phyloP scores from a whole-genome alignment of 106 monocot species.

The Dendrobium catenatum region DNA sequence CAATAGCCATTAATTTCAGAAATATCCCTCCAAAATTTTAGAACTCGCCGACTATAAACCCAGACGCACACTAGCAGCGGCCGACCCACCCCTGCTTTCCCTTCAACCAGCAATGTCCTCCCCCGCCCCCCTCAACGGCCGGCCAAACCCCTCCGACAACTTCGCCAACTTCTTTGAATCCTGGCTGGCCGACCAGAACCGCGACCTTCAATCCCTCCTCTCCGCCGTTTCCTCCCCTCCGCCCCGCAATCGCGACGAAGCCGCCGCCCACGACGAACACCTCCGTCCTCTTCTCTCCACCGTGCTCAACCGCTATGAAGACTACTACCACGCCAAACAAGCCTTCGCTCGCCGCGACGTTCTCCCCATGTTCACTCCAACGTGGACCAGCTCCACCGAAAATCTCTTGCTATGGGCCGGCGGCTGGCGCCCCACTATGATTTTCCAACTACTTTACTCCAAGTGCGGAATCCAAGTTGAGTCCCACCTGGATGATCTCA shows the following conservation, averaged over 20 bases:
- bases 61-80: no score
- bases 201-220: conserved; percentile 32
- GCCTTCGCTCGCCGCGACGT: conserved; percentile 36
- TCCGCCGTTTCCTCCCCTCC: conserved; percentile 10
- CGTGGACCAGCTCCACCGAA: conserved; percentile 63
- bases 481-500: conserved; percentile 23
- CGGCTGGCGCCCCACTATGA: conserved; percentile 64
- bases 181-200: conserved; percentile 38
- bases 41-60: no score
- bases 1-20: no score
- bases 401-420: conserved; percentile 54
- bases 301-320: conserved; percentile 48
- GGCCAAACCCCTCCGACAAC: conserved; percentile 5
- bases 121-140: neutral
- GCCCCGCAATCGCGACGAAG: neutral
- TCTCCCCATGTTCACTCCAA: conserved; percentile 36
- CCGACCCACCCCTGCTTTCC: no score
- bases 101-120: neutral
- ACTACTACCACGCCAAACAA: conserved; percentile 47
- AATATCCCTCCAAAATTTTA: no score
- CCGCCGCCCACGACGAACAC: neutral
- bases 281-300: conserved; percentile 24
- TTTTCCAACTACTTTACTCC: conserved; percentile 66
- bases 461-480: conserved; percentile 54
- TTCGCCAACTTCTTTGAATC: conserved; percentile 45